phyloP scores from a whole-genome alignment of 306 rosid species.

The Glycine latifolia region DNA sequence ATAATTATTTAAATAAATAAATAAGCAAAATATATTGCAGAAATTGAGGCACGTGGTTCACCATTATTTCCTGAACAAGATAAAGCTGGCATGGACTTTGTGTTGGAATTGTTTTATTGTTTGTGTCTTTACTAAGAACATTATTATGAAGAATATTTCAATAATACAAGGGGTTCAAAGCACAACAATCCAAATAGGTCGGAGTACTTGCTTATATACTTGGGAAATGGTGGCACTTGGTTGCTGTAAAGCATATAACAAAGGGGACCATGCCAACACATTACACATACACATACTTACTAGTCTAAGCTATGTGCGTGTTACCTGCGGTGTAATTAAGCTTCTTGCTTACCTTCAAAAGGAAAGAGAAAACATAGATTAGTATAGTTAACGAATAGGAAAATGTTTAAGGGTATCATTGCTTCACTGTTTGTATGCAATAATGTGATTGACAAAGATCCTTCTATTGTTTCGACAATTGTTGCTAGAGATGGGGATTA shows the following conservation, averaged over 20 bases:
- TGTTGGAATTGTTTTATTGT: slow-evolving; percentile 42
- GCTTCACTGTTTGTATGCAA: slow-evolving; percentile 18
- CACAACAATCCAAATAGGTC: slow-evolving; percentile 42
- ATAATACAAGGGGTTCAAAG: neutral
- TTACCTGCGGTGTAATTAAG: neutral
- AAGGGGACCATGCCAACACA: slow-evolving; percentile 38
- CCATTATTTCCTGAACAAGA: neutral
- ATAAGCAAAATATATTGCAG: neutral
- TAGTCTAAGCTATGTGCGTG: neutral
- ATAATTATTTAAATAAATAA: neutral
- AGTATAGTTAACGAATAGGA: no score
- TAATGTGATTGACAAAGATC: slow-evolving; percentile 21
- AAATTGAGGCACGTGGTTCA: neutral
- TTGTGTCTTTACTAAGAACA: slow-evolving; percentile 38
- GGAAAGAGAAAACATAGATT: neutral
- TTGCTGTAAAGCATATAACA: slow-evolving; percentile 20
- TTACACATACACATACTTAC: neutral
- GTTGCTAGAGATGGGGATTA: neutral
- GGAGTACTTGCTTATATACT: neutral
- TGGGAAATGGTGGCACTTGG: neutral
- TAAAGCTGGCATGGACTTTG: slow-evolving; percentile 4
- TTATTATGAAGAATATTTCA: slow-evolving; percentile 26
- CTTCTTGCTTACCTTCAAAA: neutral
- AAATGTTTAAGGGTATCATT: neutral
- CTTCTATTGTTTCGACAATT: neutral